A percentile compares a stretch with the other conserved stretches of the same genome.
These are phyloP conservation scores for Sphagnum contortum DNA, from an alignment of 225 moss, liverwort and hornwort species.

Conservation along the genomic window DNA sequence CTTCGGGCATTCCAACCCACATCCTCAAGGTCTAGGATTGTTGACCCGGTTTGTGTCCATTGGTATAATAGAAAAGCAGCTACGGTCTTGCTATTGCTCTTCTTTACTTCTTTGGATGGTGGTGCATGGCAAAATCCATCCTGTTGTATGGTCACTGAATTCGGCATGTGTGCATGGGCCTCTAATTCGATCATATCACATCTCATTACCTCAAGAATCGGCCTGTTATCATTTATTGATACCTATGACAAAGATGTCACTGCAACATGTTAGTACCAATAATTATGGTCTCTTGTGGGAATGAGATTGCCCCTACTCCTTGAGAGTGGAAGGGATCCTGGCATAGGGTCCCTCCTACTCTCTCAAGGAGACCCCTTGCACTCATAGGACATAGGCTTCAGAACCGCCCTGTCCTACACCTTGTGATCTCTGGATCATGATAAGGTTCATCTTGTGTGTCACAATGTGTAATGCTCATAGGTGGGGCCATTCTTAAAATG, in stretches of 20 bases:
- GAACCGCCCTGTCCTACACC: too few species aligned
- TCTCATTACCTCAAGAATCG: conserved; percentile 20
- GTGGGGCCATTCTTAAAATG: too few species aligned
- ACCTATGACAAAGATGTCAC: neutral
- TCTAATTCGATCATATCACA: conserved; percentile 33
- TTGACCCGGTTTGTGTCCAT: conserved; percentile 31
- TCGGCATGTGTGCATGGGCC: conserved; percentile 16
- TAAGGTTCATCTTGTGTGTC: too few species aligned
- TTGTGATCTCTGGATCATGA: too few species aligned
- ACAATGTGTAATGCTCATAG: too few species aligned
- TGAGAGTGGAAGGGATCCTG: too few species aligned
- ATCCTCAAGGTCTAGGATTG: conserved; percentile 1
- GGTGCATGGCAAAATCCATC: conserved; percentile 14
- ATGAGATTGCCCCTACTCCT: too few species aligned
- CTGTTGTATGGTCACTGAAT: conserved; percentile 7
- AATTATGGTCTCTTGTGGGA: neutral
- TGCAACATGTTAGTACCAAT: neutral
- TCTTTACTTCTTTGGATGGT: neutral
- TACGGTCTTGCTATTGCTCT: conserved; percentile 2
- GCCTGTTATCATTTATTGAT: conserved; percentile 11
- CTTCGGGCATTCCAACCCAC: conserved; percentile 22
- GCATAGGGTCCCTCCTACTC: too few species aligned
- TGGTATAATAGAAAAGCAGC: conserved; percentile 12
- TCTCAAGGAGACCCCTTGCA: too few species aligned
- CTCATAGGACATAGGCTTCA: too few species aligned